Evolutionary conservation across 164 flowering plant species (phyloP), one percentile per base, ranked within the genome.

Genomic region (grape (Vitis vinifera)): DNA sequence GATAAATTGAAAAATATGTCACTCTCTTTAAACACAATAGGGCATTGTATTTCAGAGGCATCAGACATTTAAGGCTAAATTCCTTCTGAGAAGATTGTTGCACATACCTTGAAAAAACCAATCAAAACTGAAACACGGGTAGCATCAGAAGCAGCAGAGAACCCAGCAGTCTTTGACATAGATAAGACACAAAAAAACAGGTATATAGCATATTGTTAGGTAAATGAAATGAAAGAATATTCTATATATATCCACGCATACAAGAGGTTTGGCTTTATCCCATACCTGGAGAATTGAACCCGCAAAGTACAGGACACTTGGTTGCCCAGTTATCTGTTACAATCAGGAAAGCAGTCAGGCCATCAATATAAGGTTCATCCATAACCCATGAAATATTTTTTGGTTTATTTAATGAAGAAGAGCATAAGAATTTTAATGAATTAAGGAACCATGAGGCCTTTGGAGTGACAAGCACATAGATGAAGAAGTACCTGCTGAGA

Each of bases 281-380:
- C 53, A 56, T 85, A 93, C 98, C 99, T 95, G 98, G 68, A 93
- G 95, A 75, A 95, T 93, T n/a, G 96, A 62, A 73, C 93, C 99
- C 4, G 99, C 98, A 81, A 93, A 95, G 78, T 95, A 93, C 31
- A 95, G 78, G 68, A 95, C 98, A 83, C 99, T 95, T 52, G 99
- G 99, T 69, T 95, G 97, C 65, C 97, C 99, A 49, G 99, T 93
- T 76, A 95, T 91, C 99, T 95, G 85, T 68, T 76, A 83, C 17
- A 73, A 68, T 49, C 65, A 75, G 61, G 66, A n/a, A 17, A 29
- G 8, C 50, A 71, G 27, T 65, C 49, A 56, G 59, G 30, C 67
- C 29, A 57, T 4, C 66, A 63, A 31, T 52, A 56, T 49, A 29
- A 52, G 47, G 66, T 55, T 55, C 37, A 37, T 47, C 3, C 51